Evolutionary conservation across 345 rosid species (phyloP).

Genomic region (Hirschfeldia incana): DNA sequence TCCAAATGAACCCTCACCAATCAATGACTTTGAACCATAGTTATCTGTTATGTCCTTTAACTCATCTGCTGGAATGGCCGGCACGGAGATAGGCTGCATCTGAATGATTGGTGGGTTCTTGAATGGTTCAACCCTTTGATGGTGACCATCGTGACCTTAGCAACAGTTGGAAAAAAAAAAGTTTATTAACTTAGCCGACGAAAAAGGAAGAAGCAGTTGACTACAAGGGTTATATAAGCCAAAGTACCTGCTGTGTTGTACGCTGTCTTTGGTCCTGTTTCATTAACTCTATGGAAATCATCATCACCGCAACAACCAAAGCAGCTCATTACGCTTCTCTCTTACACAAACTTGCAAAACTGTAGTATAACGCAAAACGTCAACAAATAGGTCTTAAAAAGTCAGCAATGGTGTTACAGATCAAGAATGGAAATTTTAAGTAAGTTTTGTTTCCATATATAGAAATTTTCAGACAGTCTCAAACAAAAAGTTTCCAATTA

Average conservation of each 20-base stretch:
- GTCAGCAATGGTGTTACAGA: background rate
- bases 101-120: constrained; percentile 43
- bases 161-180: background rate
- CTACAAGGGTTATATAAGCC: background rate
- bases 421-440: background rate
- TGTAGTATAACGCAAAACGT: constrained; percentile 10
- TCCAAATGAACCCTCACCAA: constrained; percentile 94
- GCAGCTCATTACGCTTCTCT: constrained; percentile 57
- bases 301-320: constrained; percentile 67
- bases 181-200: background rate
- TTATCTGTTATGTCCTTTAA: constrained; percentile 65
- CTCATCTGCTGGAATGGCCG: constrained; percentile 56
- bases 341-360: constrained; percentile 18
- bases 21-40: constrained; percentile 65
- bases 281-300: constrained; percentile 50
- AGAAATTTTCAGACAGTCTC: constrained; percentile 10
- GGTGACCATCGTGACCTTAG: constrained; percentile 55
- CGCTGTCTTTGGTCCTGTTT: constrained; percentile 47
- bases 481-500: background rate
- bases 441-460: background rate
- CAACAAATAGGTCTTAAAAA: background rate
- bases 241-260: constrained; percentile 47
- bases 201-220: background rate
- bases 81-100: constrained; percentile 57
- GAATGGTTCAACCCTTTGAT: constrained; percentile 43